Conservation (phyloP, 208 protist species). For the Tetramitus jugosus region DNA sequence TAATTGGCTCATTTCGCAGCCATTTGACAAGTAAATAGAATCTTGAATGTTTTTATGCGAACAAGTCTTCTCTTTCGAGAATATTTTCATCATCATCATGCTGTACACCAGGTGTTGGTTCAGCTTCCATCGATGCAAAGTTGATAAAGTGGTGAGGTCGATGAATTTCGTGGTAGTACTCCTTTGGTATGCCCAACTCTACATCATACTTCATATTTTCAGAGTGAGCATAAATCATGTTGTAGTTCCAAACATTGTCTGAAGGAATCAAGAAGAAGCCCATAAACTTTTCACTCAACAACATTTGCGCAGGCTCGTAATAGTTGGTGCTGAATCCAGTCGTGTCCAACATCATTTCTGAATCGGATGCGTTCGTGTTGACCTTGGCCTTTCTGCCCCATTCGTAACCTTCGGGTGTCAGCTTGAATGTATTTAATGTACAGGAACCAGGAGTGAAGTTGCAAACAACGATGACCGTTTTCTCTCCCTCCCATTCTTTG, state of each 20-base stretch:
- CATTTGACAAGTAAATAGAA: too few relatives aligned
- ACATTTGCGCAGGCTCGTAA: slow-evolving; percentile 79
- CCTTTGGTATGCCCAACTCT: slow-evolving; percentile 67
- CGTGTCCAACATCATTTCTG: slow-evolving; percentile 38
- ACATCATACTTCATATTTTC: slow-evolving; percentile 71
- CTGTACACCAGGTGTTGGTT: too few relatives aligned
- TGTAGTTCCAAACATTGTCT: slow-evolving; percentile 85
- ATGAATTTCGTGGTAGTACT: slow-evolving; percentile 87
- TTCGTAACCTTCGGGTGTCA: slow-evolving; percentile 73
- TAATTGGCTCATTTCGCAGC: too few relatives aligned
- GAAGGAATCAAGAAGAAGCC: slow-evolving; percentile 89
- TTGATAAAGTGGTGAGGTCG: slow-evolving; percentile 81
- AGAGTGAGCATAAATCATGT: slow-evolving; percentile 80
- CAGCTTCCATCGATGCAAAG: slow-evolving; percentile 52
- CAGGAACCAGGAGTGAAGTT: slow-evolving; percentile 82
- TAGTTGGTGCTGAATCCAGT: slow-evolving; percentile 60
- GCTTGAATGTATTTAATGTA: slow-evolving; percentile 70
- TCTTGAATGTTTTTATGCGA: slow-evolving; percentile 32
- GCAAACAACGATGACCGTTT: slow-evolving; percentile 64
- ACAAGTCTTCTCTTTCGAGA: slow-evolving; percentile 27
- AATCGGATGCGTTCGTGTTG: neutral
- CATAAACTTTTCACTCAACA: slow-evolving; percentile 79
- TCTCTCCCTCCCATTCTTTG: slow-evolving; percentile 67
- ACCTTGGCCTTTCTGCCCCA: slow-evolving; percentile 71
- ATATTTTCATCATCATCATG: slow-evolving; percentile 32